Conservation (phyloP, 495 filamentous ascomycete genomes). For the Hyaloscypha finlandica region DNA sequence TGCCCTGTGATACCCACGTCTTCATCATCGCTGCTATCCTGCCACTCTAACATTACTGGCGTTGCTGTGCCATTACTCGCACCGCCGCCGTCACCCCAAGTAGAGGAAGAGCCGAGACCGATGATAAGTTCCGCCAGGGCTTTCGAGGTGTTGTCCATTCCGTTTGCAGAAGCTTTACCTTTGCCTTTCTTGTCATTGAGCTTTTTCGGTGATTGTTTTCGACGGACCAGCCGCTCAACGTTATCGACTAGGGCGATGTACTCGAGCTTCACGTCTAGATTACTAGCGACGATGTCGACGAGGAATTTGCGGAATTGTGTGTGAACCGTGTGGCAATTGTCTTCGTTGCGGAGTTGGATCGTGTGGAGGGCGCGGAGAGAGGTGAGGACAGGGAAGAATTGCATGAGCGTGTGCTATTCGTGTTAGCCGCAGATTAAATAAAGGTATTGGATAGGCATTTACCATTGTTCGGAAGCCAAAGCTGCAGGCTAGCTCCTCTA, state of each 20-base stretch:
- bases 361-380: conserved; percentile 56
- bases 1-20: conserved; percentile 32
- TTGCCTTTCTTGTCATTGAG: conserved; percentile 22
- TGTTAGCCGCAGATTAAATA: conserved; percentile 12
- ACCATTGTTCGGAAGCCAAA: conserved; percentile 53
- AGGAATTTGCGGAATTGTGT: conserved; percentile 52
- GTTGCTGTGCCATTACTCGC: not conserved
- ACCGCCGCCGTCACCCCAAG: conserved; percentile 3
- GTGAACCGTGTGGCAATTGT: conserved; percentile 49
- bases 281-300: conserved; percentile 53
- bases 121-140: not conserved
- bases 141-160: conserved; percentile 21
- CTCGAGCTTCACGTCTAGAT: conserved; percentile 51
- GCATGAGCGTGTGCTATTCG: conserved; percentile 53
- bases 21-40: conserved; percentile 24
- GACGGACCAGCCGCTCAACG: conserved; percentile 46
- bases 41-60: conserved; percentile 1
- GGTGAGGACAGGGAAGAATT: conserved; percentile 45
- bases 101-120: not conserved
- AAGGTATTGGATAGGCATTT: conserved; percentile 32
- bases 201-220: conserved; percentile 9
- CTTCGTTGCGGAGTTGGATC: conserved; percentile 49
- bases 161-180: conserved; percentile 31
- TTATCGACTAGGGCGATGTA: conserved; percentile 51
- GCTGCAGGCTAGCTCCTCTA: conserved; percentile 56